phyloP scores from a whole-genome alignment of 495 filamentous ascomycete genomes.

The Lasiosphaeria hispida region DNA sequence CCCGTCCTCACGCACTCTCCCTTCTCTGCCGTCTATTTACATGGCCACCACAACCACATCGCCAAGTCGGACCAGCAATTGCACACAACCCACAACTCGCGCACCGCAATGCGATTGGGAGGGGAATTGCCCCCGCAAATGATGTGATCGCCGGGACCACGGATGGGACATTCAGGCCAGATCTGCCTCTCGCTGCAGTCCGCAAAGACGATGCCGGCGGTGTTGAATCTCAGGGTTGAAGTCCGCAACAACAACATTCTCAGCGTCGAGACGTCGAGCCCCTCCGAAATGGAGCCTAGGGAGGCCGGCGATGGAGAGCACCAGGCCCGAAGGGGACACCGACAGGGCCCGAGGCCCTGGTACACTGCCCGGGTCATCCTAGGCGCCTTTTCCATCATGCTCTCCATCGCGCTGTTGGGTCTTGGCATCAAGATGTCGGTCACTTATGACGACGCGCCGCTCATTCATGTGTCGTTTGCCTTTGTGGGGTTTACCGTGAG shows the following conservation, averaged over 20 bases:
- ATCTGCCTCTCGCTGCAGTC: too few relatives aligned
- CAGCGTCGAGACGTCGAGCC: not conserved
- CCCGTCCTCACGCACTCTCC: not conserved
- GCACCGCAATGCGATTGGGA: too few relatives aligned
- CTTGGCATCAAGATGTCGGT: constrained; percentile 22
- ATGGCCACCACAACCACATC: not conserved
- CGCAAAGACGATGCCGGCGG: not conserved
- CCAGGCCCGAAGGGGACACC: not conserved
- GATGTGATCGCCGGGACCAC: too few relatives aligned
- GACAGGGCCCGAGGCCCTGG: not conserved
- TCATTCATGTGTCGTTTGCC: constrained; percentile 25
- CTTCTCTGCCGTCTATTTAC: not conserved
- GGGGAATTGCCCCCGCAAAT: too few relatives aligned
- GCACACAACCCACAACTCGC: too few relatives aligned
- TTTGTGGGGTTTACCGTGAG: constrained; percentile 22
- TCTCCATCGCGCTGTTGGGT: constrained; percentile 20
- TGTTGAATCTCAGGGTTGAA: not conserved
- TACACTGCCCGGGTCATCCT: constrained; percentile 16
- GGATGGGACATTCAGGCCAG: too few relatives aligned
- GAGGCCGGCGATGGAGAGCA: not conserved
- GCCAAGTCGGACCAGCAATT: too few relatives aligned
- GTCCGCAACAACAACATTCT: not conserved
- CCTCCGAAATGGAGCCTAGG: not conserved
- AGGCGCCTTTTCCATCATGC: constrained; percentile 7
- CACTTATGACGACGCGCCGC: constrained; percentile 15